A percentile compares a stretch with the other conserved stretches of the same genome.
phyloP scores from a whole-genome alignment of 306 rosid species.

The Dicorynia guianensis region DNA sequence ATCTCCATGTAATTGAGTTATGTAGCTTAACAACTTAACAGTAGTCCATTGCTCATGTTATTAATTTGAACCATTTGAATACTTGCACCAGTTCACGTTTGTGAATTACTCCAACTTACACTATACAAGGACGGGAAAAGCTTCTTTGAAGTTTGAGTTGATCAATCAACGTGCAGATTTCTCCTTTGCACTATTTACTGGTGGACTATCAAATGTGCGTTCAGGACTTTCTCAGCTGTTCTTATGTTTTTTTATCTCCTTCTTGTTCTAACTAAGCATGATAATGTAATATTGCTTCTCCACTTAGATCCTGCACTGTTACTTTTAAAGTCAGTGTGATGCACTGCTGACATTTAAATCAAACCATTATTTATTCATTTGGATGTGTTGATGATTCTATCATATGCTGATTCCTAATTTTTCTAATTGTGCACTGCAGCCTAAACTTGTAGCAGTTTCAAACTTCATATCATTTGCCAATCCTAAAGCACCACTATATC shows the following conservation, averaged over 20 bases:
- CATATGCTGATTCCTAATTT: constrained; percentile 36
- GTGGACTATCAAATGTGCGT: constrained; percentile 68
- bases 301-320: not conserved
- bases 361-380: constrained; percentile 29
- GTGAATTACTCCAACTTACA: constrained; percentile 55
- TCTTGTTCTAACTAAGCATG: constrained; percentile 14
- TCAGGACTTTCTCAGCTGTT: constrained; percentile 33
- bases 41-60: constrained; percentile 31
- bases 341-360: constrained; percentile 7
- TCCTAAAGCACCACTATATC: constrained; percentile 88
- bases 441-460: constrained; percentile 81
- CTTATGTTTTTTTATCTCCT: constrained; percentile 7
- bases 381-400: constrained; percentile 11
- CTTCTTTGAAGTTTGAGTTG: constrained; percentile 63
- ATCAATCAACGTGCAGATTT: constrained; percentile 92
- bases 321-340: not conserved
- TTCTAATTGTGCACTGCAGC: constrained; percentile 52
- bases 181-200: constrained; percentile 82
- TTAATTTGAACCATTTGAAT: constrained; percentile 42
- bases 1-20: not conserved
- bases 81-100: constrained; percentile 64
- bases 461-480: constrained; percentile 70
- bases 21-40: constrained; percentile 13
- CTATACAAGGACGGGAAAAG: constrained; percentile 66
- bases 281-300: constrained; percentile 6